Percentiles rank a stretch among this genome's conserved stretches.
Evolutionary conservation across 805 yeast genomes (phyloP).

Genomic region (Blastobotrys mokoenaii): DNA sequence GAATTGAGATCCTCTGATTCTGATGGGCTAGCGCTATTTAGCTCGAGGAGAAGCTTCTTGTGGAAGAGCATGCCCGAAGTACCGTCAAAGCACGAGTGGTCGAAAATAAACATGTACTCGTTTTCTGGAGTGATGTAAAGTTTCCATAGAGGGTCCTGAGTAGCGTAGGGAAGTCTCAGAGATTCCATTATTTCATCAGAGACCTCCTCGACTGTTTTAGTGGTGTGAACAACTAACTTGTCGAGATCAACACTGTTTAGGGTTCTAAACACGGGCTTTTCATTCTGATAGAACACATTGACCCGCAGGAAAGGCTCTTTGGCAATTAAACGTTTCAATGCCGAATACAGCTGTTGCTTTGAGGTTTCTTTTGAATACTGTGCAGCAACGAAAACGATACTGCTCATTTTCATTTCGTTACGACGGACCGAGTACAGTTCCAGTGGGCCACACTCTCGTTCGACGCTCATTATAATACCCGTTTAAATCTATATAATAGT

Average conservation of each 20-base stretch:
- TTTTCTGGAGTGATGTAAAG: constrained; percentile 9
- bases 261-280: constrained; percentile 2
- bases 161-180: not conserved
- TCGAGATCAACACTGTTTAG: constrained; percentile 9
- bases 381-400: constrained; percentile 14
- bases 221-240: constrained; percentile 7
- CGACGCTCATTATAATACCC: not conserved
- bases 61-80: constrained; percentile 19
- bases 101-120: constrained; percentile 14
- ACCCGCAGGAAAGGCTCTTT: constrained; percentile 8
- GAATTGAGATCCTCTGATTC: too few species aligned
- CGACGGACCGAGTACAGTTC: constrained; percentile 15
- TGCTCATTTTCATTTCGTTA: constrained; percentile 3
- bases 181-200: not conserved
- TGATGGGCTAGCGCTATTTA: not conserved
- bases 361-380: constrained; percentile 6
- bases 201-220: not conserved
- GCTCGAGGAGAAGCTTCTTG: constrained; percentile 3
- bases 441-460: not conserved
- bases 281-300: constrained; percentile 2
- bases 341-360: constrained; percentile 7
- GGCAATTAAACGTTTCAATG: constrained; percentile 5
- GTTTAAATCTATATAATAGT: too few species aligned
- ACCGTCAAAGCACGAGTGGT: constrained; percentile 20
- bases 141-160: constrained; percentile 18